A percentile compares a stretch with the other conserved stretches of the same genome.
phyloP scores from a whole-genome alignment of 148 eudicot species.

The Drosera capensis region DNA sequence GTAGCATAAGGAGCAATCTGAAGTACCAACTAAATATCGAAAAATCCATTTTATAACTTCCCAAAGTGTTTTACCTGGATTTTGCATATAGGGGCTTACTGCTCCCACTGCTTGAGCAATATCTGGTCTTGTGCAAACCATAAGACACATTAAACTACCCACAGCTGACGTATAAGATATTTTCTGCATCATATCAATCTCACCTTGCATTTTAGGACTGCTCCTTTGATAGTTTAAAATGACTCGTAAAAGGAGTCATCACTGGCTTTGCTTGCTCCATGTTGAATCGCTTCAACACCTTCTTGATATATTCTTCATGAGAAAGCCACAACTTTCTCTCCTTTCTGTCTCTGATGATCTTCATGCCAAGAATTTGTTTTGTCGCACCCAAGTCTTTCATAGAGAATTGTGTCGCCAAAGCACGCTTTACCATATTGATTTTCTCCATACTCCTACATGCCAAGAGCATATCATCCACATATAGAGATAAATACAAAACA shows the following conservation, averaged over 20 bases:
- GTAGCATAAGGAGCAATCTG: neutral
- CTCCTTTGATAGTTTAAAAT: neutral
- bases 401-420: neutral
- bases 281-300: neutral
- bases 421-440: neutral
- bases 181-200: neutral
- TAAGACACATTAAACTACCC: neutral
- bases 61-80: neutral
- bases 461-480: conserved; percentile 1
- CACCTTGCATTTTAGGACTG: neutral
- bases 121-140: neutral
- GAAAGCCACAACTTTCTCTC: neutral
- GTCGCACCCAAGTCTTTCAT: too few relatives aligned
- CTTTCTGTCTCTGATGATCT: neutral
- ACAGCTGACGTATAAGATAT: neutral
- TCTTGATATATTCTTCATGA: neutral
- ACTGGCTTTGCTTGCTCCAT: neutral
- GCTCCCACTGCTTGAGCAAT: neutral
- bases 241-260: neutral
- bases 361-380: neutral
- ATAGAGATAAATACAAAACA: neutral
- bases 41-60: neutral
- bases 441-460: neutral
- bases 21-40: neutral
- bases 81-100: neutral